Conservation (phyloP, 2,329 filamentous ascomycete genomes). For the Colletotrichum scovillei region DNA sequence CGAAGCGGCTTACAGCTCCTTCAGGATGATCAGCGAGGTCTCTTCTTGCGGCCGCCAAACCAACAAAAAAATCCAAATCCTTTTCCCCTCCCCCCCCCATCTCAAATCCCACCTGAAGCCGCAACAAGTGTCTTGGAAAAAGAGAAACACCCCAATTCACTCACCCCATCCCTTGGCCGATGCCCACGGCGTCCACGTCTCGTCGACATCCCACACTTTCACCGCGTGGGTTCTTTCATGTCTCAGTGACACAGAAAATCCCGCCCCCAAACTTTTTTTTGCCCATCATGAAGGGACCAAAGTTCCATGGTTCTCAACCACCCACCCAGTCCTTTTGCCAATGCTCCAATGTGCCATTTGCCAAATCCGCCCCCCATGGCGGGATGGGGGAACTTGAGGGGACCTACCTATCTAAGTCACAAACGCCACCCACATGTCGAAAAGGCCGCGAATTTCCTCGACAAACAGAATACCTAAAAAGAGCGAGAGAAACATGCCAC, state of each 20-base stretch:
- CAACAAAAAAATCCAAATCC: background rate
- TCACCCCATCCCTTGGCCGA: conserved; percentile 1
- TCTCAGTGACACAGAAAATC: background rate
- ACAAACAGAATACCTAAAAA: background rate
- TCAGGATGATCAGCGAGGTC: background rate
- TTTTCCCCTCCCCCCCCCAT: background rate
- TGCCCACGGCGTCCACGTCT: background rate
- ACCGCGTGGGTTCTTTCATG: background rate
- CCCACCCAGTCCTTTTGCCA: too few relatives aligned
- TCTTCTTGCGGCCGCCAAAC: background rate
- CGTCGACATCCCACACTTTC: background rate
- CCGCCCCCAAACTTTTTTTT: background rate
- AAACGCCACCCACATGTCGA: conserved; percentile 22
- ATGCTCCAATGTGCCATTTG: background rate
- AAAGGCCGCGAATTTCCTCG: background rate
- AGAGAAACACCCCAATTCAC: background rate
- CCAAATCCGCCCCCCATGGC: conserved; percentile 4
- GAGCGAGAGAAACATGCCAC: background rate
- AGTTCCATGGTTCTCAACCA: background rate
- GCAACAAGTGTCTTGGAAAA: background rate
- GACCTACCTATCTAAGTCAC: conserved; percentile 7
- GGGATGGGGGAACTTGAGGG: background rate
- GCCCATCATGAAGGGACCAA: background rate
- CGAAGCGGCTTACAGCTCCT: background rate
- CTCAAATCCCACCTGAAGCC: background rate